These are phyloP conservation scores for Sicyos baderoa DNA, from an alignment of 306 rosid species.

Conservation along the genomic window DNA sequence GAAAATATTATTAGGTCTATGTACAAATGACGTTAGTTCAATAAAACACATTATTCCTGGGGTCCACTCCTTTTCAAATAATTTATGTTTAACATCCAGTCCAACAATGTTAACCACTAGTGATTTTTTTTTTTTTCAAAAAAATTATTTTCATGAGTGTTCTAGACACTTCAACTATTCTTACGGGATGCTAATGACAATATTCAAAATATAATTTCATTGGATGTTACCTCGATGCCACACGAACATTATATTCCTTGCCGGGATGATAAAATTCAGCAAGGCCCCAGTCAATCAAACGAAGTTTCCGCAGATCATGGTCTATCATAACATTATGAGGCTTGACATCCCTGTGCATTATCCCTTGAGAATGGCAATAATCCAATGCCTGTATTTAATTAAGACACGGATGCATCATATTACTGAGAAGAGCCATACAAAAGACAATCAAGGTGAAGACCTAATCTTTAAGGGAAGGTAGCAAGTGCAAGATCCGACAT, in stretches of 20 bases:
- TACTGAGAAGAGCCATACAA: slow-evolving; percentile 3
- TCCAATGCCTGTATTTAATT: slow-evolving; percentile 34
- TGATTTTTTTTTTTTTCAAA: too few species aligned
- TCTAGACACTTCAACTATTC: too few species aligned
- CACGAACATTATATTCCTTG: slow-evolving; percentile 40
- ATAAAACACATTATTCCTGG: neutral
- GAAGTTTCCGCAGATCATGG: slow-evolving; percentile 39
- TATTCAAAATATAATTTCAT: neutral
- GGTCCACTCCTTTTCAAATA: neutral
- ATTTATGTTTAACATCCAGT: neutral
- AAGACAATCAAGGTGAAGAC: neutral
- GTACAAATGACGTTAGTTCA: neutral
- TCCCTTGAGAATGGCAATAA: slow-evolving; percentile 42
- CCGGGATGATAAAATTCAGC: slow-evolving; percentile 49
- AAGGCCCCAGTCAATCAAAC: slow-evolving; percentile 46
- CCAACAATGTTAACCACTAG: neutral
- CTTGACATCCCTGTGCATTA: slow-evolving; percentile 46
- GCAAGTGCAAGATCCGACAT: neutral
- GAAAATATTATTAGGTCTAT: neutral
- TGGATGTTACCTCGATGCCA: slow-evolving; percentile 37
- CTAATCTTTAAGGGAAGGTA: neutral
- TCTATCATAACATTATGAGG: slow-evolving; percentile 50
- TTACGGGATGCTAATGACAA: neutral
- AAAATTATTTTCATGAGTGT: too few species aligned
- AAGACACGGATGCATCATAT: slow-evolving; percentile 11